Conservation (phyloP, 2,329 filamentous ascomycete genomes). For the Phialophora tarda region DNA sequence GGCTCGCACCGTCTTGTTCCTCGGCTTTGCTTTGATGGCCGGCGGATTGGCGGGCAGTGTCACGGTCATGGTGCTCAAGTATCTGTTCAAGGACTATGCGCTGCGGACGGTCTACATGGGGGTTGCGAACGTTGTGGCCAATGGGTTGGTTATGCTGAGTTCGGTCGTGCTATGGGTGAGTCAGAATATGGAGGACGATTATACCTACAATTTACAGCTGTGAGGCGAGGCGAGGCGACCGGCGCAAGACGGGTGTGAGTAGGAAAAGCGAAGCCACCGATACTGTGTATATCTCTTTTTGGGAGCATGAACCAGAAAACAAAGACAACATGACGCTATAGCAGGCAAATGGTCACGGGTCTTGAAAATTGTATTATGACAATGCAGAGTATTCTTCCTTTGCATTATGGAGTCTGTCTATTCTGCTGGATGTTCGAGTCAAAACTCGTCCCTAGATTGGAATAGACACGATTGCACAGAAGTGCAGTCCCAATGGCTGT, state of each 20-base stretch:
- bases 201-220: conserved; percentile 71
- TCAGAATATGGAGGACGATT: conserved; percentile 76
- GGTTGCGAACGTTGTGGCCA: conserved; percentile 69
- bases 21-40: conserved; percentile 72
- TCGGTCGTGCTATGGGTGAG: conserved; percentile 70
- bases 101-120: conserved; percentile 71
- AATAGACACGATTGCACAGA: neutral
- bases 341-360: neutral
- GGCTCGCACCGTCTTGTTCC: conserved; percentile 69
- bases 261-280: neutral
- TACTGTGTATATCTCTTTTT: neutral
- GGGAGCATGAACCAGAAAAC: neutral
- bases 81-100: conserved; percentile 64
- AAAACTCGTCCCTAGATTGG: neutral
- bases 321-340: neutral
- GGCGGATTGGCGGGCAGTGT: conserved; percentile 71
- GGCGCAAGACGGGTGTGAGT: neutral
- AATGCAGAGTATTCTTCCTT: conserved; percentile 5
- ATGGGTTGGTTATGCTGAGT: conserved; percentile 71
- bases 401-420: neutral
- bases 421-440: neutral
- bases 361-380: neutral
- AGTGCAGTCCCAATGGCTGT: neutral
- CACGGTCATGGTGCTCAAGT: conserved; percentile 71
- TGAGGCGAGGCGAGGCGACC: conserved; percentile 44